These are phyloP conservation scores for Mucor lusitanicus DNA, from an alignment of 371 early-diverging fungal genomes.

Conservation along the genomic window DNA sequence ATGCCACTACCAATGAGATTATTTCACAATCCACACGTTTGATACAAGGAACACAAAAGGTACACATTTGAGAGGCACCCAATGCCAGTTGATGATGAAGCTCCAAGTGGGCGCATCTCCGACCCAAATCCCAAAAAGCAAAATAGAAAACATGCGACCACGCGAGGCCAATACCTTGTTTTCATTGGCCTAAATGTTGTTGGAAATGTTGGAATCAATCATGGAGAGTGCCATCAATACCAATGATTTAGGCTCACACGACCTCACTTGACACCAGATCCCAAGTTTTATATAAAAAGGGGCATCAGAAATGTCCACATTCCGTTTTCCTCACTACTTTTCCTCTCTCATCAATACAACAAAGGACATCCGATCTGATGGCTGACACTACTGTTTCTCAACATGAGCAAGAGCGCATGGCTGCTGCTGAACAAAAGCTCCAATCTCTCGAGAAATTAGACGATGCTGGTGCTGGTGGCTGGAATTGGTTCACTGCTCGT, in stretches of 20 bases:
- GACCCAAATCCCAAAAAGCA: not conserved
- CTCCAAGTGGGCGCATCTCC: not conserved
- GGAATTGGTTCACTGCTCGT: conserved; percentile 77
- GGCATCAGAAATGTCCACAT: not conserved
- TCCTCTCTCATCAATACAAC: not conserved
- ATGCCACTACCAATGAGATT: not conserved
- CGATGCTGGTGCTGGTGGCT: conserved; percentile 33
- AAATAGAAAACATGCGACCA: conserved; percentile 9
- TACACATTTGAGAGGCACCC: not conserved
- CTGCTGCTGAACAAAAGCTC: conserved; percentile 35
- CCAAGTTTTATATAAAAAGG: conserved; percentile 18
- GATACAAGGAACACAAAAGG: not conserved
- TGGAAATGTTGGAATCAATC: conserved; percentile 17
- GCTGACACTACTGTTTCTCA: conserved; percentile 17
- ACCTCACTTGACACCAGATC: conserved; percentile 28
- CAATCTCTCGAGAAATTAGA: conserved; percentile 41
- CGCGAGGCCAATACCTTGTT: conserved; percentile 10
- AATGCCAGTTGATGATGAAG: not conserved
- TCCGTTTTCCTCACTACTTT: conserved; percentile 2
- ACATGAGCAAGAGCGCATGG: conserved; percentile 30
- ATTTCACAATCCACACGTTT: not conserved
- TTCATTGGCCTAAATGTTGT: conserved; percentile 13
- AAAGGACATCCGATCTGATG: conserved; percentile 9
- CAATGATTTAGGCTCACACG: conserved; percentile 31
- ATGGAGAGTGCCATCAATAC: conserved; percentile 12